Conservation (phyloP, 208 protist genomes). For the Trypanosomatidae sp. region DNA sequence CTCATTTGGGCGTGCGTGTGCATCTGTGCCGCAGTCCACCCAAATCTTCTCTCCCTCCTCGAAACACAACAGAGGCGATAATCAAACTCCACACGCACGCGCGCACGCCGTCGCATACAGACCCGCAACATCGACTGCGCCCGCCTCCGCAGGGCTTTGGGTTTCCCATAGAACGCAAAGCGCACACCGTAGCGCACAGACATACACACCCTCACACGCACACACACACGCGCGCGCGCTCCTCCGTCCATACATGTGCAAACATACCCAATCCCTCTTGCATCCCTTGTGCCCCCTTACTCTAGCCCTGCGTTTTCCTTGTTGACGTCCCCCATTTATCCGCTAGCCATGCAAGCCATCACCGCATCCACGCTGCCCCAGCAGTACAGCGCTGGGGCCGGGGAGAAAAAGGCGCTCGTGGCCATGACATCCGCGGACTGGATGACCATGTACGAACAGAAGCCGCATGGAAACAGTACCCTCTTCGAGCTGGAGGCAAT, state of each 20-base stretch:
- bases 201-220: not conserved
- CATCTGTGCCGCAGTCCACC: not conserved
- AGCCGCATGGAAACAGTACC: constrained; percentile 59
- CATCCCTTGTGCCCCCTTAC: not conserved
- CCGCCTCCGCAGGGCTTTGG: not conserved
- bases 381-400: constrained; percentile 13
- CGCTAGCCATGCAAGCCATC: constrained; percentile 24
- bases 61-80: not conserved
- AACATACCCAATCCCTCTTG: not conserved
- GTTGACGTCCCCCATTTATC: not conserved
- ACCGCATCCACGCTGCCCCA: constrained; percentile 9
- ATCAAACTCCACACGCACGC: not conserved
- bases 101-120: not conserved
- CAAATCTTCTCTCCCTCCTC: not conserved
- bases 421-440: constrained; percentile 40
- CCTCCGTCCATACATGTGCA: not conserved
- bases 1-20: not conserved
- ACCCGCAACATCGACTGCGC: not conserved
- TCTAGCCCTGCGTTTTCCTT: not conserved
- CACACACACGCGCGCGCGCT: not conserved
- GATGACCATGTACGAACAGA: constrained; percentile 72
- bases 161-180: not conserved
- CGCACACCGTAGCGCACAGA: not conserved
- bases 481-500: constrained; percentile 84
- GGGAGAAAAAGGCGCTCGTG: constrained; percentile 3